A percentile compares a stretch with the other conserved stretches of the same genome.
phyloP scores from a whole-genome alignment of 2,329 filamentous ascomycete species.

The Pseudonectria buxi region DNA sequence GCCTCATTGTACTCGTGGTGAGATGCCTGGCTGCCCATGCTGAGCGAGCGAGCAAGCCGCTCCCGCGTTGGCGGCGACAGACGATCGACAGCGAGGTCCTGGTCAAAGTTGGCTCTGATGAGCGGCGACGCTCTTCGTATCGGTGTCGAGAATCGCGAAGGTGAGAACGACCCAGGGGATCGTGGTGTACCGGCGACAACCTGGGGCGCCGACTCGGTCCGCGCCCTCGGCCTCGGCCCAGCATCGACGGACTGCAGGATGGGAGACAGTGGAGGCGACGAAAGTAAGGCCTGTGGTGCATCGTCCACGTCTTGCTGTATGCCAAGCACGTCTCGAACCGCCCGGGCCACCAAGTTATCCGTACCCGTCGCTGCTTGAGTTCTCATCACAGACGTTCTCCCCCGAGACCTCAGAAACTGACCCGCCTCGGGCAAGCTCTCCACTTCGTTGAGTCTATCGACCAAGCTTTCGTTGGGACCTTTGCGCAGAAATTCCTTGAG shows the following conservation, averaged over 20 bases:
- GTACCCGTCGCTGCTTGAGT: neutral
- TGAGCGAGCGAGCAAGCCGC: conserved; percentile 28
- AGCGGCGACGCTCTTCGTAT: conserved; percentile 26
- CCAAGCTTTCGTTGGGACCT: conserved; percentile 49
- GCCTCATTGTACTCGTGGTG: conserved; percentile 29
- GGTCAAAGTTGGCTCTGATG: conserved; percentile 30
- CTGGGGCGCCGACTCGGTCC: conserved; percentile 24
- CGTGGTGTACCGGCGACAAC: conserved; percentile 15
- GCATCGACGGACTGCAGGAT: conserved; percentile 24
- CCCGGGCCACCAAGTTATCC: conserved; percentile 5
- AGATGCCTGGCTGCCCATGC: conserved; percentile 26
- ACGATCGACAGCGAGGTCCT: conserved; percentile 32
- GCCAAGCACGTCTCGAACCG: conserved; percentile 26
- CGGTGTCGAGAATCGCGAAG: conserved; percentile 23
- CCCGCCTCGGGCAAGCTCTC: conserved; percentile 25
- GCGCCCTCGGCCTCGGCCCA: conserved; percentile 6
- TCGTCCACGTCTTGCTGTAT: conserved; percentile 22
- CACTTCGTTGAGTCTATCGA: conserved; percentile 42
- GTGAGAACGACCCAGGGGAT: conserved; percentile 21
- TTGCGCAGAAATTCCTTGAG: conserved; percentile 48
- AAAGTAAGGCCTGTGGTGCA: neutral
- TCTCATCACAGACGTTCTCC: conserved; percentile 19
- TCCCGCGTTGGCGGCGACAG: conserved; percentile 29
- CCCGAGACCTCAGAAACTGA: conserved; percentile 23
- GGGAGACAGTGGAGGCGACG: conserved; percentile 24